Evolutionary conservation across 2,329 filamentous ascomycete species (phyloP).

Genomic region (Leptographium galeiforme): DNA sequence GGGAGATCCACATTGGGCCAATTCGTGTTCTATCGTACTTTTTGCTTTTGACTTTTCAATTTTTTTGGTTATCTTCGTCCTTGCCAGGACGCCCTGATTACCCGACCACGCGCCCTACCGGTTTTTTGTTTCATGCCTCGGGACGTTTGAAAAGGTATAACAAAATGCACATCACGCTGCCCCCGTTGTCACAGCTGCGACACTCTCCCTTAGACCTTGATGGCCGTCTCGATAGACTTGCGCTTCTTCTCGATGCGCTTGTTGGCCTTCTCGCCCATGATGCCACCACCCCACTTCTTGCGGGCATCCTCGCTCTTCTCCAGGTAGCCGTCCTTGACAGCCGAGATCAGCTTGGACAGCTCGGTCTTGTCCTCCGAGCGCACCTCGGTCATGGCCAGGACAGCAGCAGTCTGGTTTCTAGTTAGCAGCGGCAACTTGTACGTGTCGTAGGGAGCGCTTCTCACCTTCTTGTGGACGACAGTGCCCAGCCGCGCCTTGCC

Average conservation of each 20-base stretch:
- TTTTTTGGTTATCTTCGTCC: background rate
- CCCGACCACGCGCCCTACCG: background rate
- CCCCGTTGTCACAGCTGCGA: background rate
- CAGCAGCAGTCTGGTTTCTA: constrained; percentile 66
- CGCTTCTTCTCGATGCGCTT: constrained; percentile 68
- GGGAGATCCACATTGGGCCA: background rate
- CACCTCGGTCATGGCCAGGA: constrained; percentile 91
- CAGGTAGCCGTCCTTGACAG: constrained; percentile 96
- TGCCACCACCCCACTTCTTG: constrained; percentile 97
- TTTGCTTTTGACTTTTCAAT: background rate
- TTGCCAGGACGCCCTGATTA: background rate
- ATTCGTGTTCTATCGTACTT: background rate
- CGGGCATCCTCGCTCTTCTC: constrained; percentile 88
- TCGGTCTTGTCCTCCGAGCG: constrained; percentile 97
- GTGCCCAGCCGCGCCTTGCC: constrained; percentile 98
- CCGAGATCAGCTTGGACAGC: constrained; percentile 88
- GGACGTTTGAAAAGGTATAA: constrained; percentile 1
- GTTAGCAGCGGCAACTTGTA: background rate
- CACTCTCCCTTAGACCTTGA: constrained; percentile 71
- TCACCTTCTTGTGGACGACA: constrained; percentile 97
- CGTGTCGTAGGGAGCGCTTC: constrained; percentile 8
- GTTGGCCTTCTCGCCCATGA: constrained; percentile 94
- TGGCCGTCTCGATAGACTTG: constrained; percentile 85
- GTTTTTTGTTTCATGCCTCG: background rate
- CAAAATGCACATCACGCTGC: background rate